Conservation (phyloP, 1,284 basidiomycete genomes). For the Coniferiporia weirii region DNA sequence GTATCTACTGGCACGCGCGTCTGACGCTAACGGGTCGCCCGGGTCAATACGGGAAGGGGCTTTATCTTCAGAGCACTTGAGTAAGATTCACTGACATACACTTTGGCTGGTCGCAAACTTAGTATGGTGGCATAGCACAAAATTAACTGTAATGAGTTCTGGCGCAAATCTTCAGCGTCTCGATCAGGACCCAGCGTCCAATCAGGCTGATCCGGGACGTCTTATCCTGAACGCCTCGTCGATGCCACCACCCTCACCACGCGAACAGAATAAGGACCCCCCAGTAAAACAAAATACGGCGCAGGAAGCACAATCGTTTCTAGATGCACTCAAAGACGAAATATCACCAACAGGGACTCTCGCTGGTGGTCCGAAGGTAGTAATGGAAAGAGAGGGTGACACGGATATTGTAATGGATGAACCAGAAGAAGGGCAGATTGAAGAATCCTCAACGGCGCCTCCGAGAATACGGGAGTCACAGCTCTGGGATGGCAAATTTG, state of each 20-base stretch:
- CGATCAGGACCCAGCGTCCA: no score
- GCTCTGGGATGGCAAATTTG: not conserved
- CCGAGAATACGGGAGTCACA: not conserved
- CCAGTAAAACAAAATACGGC: not conserved
- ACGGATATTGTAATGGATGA: not conserved
- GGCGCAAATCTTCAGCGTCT: no score
- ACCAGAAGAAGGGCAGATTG: not conserved
- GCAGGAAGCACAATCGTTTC: constrained; percentile 7
- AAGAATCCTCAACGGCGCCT: not conserved
- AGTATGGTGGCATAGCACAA: no score
- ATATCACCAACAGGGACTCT: not conserved
- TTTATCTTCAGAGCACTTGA: no score
- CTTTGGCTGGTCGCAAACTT: no score
- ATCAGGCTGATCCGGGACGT: no score
- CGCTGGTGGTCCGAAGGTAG: not conserved
- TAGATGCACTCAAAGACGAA: constrained; percentile 3
- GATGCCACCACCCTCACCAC: not conserved
- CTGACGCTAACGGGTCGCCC: no score
- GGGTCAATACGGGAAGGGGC: no score
- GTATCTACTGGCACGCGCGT: no score
- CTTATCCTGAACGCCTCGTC: not conserved
- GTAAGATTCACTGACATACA: no score
- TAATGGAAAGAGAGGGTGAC: not conserved
- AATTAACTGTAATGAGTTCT: no score
- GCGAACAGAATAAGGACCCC: not conserved